Evolutionary conservation across 2,329 filamentous ascomycete species (phyloP).

Genomic region (Myriangium duriaei): DNA sequence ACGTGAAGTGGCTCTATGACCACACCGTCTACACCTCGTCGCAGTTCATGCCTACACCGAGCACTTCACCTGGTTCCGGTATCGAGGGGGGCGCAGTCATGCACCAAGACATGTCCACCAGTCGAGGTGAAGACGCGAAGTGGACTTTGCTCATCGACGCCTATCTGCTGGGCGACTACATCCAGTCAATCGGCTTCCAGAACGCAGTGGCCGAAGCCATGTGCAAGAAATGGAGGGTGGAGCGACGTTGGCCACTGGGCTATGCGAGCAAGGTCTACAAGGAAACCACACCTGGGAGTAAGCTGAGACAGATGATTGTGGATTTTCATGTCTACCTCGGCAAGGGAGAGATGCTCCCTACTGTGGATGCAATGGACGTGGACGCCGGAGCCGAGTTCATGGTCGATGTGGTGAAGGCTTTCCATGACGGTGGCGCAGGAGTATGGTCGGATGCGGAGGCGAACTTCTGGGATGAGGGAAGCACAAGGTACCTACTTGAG

Average conservation of each 20-base stretch:
- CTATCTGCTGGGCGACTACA: constrained; percentile 13
- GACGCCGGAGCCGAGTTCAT: not conserved
- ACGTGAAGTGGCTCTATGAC: not conserved
- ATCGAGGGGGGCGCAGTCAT: no score
- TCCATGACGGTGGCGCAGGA: not conserved
- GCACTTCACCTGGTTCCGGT: no score
- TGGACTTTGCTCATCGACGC: constrained; percentile 5
- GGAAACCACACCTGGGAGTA: not conserved
- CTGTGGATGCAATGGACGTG: not conserved
- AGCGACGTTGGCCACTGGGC: not conserved
- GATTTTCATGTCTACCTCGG: constrained; percentile 11
- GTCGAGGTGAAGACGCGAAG: constrained; percentile 3
- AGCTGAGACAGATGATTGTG: constrained; percentile 7
- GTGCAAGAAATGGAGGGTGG: not conserved
- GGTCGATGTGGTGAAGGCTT: not conserved
- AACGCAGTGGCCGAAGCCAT: constrained; percentile 1
- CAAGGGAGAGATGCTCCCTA: not conserved
- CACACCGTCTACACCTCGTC: not conserved
- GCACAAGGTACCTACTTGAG: not conserved
- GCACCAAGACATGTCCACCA: no score
- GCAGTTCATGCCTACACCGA: no score
- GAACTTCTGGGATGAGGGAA: not conserved
- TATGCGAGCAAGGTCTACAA: not conserved
- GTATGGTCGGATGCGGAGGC: not conserved
- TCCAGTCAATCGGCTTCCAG: not conserved